These are phyloP conservation scores for Suillus discolor DNA, from an alignment of 768 basidiomycete genomes.

Conservation along the genomic window DNA sequence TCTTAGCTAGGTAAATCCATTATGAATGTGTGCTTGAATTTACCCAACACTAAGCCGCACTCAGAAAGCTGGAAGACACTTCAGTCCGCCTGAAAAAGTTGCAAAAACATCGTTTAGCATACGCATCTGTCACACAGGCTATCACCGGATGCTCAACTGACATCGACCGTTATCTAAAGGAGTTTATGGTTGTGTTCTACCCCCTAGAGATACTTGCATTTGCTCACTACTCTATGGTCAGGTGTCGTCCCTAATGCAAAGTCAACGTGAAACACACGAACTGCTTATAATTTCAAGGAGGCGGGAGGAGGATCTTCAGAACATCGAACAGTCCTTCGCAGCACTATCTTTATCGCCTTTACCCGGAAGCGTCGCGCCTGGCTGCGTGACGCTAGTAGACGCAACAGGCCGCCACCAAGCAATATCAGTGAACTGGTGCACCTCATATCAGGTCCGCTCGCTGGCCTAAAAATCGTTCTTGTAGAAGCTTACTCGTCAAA, in stretches of 20 bases:
- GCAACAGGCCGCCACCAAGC: slow-evolving; percentile 18
- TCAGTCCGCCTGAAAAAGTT: not conserved
- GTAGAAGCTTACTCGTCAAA: not conserved
- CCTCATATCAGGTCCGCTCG: slow-evolving; percentile 22
- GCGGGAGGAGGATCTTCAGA: slow-evolving; percentile 12
- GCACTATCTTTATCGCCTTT: not conserved
- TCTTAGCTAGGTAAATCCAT: not conserved
- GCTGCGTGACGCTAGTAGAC: not conserved
- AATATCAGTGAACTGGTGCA: slow-evolving; percentile 27
- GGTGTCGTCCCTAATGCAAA: not conserved
- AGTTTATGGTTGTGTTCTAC: not conserved
- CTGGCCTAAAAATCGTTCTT: not conserved
- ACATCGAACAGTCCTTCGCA: not conserved
- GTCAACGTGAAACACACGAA: not conserved
- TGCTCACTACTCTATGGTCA: not conserved
- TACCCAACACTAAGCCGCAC: not conserved
- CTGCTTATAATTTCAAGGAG: not conserved
- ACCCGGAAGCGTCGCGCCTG: not conserved
- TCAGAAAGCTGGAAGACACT: not conserved
- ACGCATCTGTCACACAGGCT: not conserved
- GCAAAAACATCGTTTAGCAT: not conserved
- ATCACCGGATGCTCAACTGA: not conserved
- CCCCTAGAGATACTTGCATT: not conserved
- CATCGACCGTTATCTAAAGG: not conserved
- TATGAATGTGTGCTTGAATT: not conserved